Conservation (phyloP, 352 stramenopile species). For the Globisporangium sylvaticum region DNA sequence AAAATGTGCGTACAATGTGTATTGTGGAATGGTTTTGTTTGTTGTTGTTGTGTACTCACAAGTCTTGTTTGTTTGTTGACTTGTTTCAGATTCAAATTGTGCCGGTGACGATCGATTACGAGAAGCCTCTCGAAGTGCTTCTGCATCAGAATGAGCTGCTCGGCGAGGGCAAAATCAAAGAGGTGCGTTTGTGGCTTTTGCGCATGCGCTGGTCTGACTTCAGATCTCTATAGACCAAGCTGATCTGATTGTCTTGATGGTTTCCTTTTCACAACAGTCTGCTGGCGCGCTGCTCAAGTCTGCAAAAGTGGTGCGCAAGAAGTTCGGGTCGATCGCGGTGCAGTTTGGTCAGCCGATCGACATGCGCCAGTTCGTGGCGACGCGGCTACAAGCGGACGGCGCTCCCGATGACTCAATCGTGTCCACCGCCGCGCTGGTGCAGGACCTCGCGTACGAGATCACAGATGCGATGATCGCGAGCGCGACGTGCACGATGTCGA, state of each 20-base stretch:
- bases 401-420: slow-evolving; percentile 25
- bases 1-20: slow-evolving; percentile 49
- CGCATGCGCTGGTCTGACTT: background rate
- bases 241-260: background rate
- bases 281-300: slow-evolving; percentile 65
- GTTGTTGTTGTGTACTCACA: background rate
- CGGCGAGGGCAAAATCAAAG: slow-evolving; percentile 76
- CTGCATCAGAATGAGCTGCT: slow-evolving; percentile 80
- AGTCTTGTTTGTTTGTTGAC: slow-evolving; percentile 1
- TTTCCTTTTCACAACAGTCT: slow-evolving; percentile 27
- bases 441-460: slow-evolving; percentile 68
- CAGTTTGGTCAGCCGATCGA: slow-evolving; percentile 72
- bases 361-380: slow-evolving; percentile 45
- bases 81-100: slow-evolving; percentile 63
- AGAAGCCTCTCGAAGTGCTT: slow-evolving; percentile 79
- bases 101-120: slow-evolving; percentile 84
- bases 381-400: slow-evolving; percentile 21
- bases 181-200: slow-evolving; percentile 28
- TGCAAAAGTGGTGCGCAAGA: slow-evolving; percentile 62
- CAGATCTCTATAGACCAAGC: background rate
- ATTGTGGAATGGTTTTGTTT: background rate
- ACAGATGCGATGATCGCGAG: slow-evolving; percentile 65
- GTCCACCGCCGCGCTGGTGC: slow-evolving; percentile 36
- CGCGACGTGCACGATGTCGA: slow-evolving; percentile 68
- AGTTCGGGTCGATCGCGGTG: slow-evolving; percentile 81